Percentiles rank a stretch among this genome's conserved stretches.
Evolutionary conservation across 2,329 filamentous ascomycete genomes (phyloP).

Genomic region (Orbilia brochopaga): DNA sequence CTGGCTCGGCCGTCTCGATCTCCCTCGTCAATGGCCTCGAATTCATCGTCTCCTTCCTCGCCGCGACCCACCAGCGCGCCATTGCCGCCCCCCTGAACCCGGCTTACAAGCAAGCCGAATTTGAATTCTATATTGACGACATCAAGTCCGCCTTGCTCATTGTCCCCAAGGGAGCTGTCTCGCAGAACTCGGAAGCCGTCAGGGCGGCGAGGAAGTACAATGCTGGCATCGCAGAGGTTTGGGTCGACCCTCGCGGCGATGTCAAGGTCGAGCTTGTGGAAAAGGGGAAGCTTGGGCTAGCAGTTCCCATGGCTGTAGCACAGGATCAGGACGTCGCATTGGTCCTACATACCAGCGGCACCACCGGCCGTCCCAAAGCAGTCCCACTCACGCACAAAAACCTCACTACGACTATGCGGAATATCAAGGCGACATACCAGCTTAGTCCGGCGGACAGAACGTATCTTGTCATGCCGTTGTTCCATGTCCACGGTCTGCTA

Average conservation of each 20-base stretch:
- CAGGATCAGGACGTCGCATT: slow-evolving; percentile 80
- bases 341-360: slow-evolving; percentile 82
- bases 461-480: slow-evolving; percentile 82
- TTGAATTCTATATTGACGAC: slow-evolving; percentile 91
- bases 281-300: slow-evolving; percentile 67
- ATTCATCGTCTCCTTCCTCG: slow-evolving; percentile 85
- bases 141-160: slow-evolving; percentile 78
- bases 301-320: slow-evolving; percentile 63
- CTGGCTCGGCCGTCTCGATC: slow-evolving; percentile 77
- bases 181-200: slow-evolving; percentile 72
- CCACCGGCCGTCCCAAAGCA: slow-evolving; percentile 83
- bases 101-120: slow-evolving; percentile 86
- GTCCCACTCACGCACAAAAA: slow-evolving; percentile 82
- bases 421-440: slow-evolving; percentile 78
- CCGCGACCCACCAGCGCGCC: slow-evolving; percentile 80
- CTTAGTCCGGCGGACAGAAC: slow-evolving; percentile 75
- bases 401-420: slow-evolving; percentile 81
- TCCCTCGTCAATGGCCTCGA: slow-evolving; percentile 84
- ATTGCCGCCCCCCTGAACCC: slow-evolving; percentile 87
- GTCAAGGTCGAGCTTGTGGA: slow-evolving; percentile 81
- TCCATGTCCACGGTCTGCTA: slow-evolving; percentile 87
- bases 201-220: slow-evolving; percentile 78
- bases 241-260: slow-evolving; percentile 69
- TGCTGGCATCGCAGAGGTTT: slow-evolving; percentile 84
- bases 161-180: slow-evolving; percentile 74